Base-by-base conservation (phyloP, 1,139 yeast genomes). In the Sugiyamaella xylanicola region DNA sequence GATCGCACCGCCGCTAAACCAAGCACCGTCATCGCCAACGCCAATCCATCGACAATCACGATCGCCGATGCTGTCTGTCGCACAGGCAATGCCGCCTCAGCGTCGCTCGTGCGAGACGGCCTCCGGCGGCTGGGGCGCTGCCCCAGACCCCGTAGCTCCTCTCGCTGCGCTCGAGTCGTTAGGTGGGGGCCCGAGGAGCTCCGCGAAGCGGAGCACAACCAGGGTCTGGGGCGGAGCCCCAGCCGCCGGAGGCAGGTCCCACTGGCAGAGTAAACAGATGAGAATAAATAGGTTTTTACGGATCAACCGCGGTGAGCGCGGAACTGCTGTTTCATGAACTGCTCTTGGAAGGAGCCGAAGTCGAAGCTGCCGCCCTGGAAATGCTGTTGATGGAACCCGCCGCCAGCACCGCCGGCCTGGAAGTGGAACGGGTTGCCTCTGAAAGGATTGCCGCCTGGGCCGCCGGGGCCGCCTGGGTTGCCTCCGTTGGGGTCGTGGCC, bases 401-500 rank as follows among this genome's bases (percentile, higher is more conserved):
- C 48, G 54, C 42, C 36, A 11, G 43, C 39, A 7, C 57, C 63
- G 56, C 48, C 65, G 57, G 40, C 64, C 47, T 17, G 58, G 56
- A 19, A 50, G 53, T 35, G 56, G 54, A 42, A 50, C 41, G 25
- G 58, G 45, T 11, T 36, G 39, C 54, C 51, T 37, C 41, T 36
- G 52, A 46, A 51, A 53, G 48, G 54, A 15, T 51, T 56, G 9
- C 47, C 35, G 41, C 58, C 59, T n/a, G 61, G 59, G 5, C 61
- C 60, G 21, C 40, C 40, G 39, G 57, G 58, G 13, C 61, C 58
- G 4, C 62, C 61, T n/a, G 41, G 45, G 19, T 39, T 56, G 19
- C 50, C 80, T 65, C 79, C 85, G 56, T 79, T 81, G 3, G 85
- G 83, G 65, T 82, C 85, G 53, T 78, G 81, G 27, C 87, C 87